Conservation (phyloP, 257 asterid species). For the Nicotiana sylvestris region DNA sequence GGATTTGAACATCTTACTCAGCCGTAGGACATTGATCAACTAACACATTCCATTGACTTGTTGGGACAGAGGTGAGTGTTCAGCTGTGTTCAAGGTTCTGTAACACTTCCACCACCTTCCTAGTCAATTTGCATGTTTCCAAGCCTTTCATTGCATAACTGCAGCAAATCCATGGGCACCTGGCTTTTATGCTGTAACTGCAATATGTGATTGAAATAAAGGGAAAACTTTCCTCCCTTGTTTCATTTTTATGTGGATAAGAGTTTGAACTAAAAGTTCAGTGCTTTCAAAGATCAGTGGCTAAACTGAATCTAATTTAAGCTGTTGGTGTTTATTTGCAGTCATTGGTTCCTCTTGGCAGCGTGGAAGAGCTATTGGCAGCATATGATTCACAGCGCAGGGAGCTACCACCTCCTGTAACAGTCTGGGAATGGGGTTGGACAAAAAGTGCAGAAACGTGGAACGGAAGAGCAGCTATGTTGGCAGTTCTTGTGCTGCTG, state of each 20-base stretch:
- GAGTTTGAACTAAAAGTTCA: neutral
- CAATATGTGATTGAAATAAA: neutral
- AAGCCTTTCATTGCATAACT: neutral
- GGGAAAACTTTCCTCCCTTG: neutral
- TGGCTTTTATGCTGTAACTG: neutral
- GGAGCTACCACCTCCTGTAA: slow-evolving; percentile 93
- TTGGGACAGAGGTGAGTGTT: neutral
- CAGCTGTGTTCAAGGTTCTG: neutral
- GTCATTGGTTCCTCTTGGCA: slow-evolving; percentile 97
- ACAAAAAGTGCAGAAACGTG: slow-evolving; percentile 99
- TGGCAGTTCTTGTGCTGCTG: slow-evolving; percentile 80
- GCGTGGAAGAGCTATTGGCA: slow-evolving; percentile 94
- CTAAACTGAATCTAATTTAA: neutral
- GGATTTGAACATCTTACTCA: neutral
- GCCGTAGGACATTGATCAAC: slow-evolving; percentile 1
- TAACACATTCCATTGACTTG: neutral
- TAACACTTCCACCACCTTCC: neutral
- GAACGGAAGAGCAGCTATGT: slow-evolving; percentile 99
- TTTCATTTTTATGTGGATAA: neutral
- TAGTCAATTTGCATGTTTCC: neutral
- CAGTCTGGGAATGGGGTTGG: slow-evolving; percentile 99
- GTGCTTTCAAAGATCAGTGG: neutral
- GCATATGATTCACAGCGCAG: slow-evolving; percentile 93
- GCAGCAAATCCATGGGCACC: slow-evolving; percentile 5
- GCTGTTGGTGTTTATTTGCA: slow-evolving; percentile 29